Conservation (phyloP, 1,139 yeast genomes). For the Candida albicans region DNA sequence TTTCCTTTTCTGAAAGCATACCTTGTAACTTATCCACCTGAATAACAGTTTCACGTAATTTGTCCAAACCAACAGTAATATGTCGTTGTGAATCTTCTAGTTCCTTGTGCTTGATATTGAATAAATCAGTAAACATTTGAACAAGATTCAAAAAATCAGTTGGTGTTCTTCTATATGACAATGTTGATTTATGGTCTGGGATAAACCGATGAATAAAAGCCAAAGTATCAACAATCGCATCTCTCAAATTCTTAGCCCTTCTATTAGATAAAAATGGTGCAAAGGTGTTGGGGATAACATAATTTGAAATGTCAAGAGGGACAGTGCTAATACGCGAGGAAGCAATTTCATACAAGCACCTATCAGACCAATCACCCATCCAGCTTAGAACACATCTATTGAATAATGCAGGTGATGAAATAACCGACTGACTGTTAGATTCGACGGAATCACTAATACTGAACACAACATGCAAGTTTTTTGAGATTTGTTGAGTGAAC, state of each 20-base stretch:
- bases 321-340: slow-evolving; percentile 38
- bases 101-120: slow-evolving; percentile 42
- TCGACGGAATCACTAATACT: slow-evolving; percentile 62
- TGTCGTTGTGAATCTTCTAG: slow-evolving; percentile 73
- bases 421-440: slow-evolving; percentile 37
- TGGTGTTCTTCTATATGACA: slow-evolving; percentile 18
- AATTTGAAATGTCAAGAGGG: slow-evolving; percentile 54
- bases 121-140: slow-evolving; percentile 46
- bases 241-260: slow-evolving; percentile 32
- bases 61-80: slow-evolving; percentile 70
- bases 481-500: slow-evolving; percentile 69
- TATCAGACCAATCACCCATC: slow-evolving; percentile 81
- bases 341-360: slow-evolving; percentile 54
- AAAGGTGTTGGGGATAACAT: slow-evolving; percentile 27
- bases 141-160: slow-evolving; percentile 58
- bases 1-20: slow-evolving; percentile 55
- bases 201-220: slow-evolving; percentile 46
- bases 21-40: slow-evolving; percentile 63
- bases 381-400: slow-evolving; percentile 88
- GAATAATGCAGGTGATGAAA: slow-evolving; percentile 86
- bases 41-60: slow-evolving; percentile 73
- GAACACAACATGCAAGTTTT: slow-evolving; percentile 80
- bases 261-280: slow-evolving; percentile 13
- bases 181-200: slow-evolving; percentile 14
- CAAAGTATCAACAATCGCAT: slow-evolving; percentile 48